Conservation (phyloP, 768 basidiomycete genomes). For the Omphalotus guepiniiformis region DNA sequence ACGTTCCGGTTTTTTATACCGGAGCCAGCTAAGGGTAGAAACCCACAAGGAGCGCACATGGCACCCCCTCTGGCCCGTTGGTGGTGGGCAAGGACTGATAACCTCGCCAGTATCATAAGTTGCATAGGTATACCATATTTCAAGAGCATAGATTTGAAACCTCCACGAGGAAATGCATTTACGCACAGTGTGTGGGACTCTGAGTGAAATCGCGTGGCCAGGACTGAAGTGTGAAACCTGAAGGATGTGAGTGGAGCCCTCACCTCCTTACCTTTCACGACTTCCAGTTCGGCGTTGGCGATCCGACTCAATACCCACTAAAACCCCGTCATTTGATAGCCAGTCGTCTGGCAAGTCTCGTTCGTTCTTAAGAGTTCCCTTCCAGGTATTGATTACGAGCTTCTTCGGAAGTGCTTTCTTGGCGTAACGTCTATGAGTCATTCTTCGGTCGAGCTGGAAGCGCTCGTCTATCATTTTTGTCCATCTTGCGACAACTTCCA, state of each 20-base stretch:
- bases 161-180: slow-evolving; percentile 6
- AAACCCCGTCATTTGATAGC: slow-evolving; percentile 21
- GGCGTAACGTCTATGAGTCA: slow-evolving; percentile 11
- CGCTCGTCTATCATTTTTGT: slow-evolving; percentile 11
- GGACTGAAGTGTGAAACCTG: neutral
- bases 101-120: no score
- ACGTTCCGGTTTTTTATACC: no score
- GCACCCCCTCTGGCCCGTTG: no score
- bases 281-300: neutral
- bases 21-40: no score
- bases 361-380: slow-evolving; percentile 14
- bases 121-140: no score
- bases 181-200: slow-evolving; percentile 5
- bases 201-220: neutral
- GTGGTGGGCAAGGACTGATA: no score
- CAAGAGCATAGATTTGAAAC: neutral
- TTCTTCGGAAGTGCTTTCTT: slow-evolving; percentile 7
- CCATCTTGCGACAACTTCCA: slow-evolving; percentile 15
- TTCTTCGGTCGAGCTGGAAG: slow-evolving; percentile 14
- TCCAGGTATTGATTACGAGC: slow-evolving; percentile 21
- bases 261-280: neutral
- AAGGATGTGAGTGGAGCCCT: no score
- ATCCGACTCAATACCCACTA: slow-evolving; percentile 26
- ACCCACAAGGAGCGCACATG: no score
- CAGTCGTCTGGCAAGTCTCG: slow-evolving; percentile 14